Evolutionary conservation across 768 basidiomycete species (phyloP), one percentile per base, ranked within the genome.

Genomic region (Naganishia vaughanmartiniae): DNA sequence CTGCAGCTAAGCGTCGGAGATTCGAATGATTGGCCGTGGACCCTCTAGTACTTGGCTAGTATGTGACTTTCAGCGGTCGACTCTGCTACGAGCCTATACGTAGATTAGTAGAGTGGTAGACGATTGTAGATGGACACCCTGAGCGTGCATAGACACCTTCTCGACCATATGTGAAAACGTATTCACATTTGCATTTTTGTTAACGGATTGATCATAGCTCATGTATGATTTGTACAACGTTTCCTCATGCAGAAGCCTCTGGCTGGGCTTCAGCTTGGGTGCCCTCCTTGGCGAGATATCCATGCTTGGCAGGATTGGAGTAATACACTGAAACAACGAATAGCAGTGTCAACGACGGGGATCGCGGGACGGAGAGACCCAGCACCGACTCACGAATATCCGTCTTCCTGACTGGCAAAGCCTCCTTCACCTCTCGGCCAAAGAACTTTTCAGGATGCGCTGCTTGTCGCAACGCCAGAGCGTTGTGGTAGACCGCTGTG

Each of bases 401-500:
- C 73, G 87, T 85, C 67, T 91, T 88, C 70, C 90, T 88, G n/a
- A 89, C 91, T 0, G 93, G 93, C 12, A 89, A 88, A 12, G 93
- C 93, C 66, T 86, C 83, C 68, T 85, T 82, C 66, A 88, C 86
- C 77, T 93, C 90, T 24, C 85, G 86, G 34, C 87, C 85, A 5
- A 88, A 88, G 74, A 78, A 83, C 68, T 77, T 76, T 21, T 82
- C 75, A 5, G 83, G 83, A 54, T 74, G 75, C 17, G 79, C 67
- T 46, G 81, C 79, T 53, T 78, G 91, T 45, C 88, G 86, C 57
- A 98, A 85, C 0, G 91, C 89, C 39, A 96, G 85, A 24, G 86
- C 81, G 81, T 98, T 98, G 83, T 95, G 93, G 80, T 91, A 95
- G 77, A 91, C 89, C 83, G 93, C 93, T 55, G 89, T 87, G 42